Evolutionary conservation across 768 basidiomycete genomes (phyloP).

Genomic region (Pisolithus marmoratus): DNA sequence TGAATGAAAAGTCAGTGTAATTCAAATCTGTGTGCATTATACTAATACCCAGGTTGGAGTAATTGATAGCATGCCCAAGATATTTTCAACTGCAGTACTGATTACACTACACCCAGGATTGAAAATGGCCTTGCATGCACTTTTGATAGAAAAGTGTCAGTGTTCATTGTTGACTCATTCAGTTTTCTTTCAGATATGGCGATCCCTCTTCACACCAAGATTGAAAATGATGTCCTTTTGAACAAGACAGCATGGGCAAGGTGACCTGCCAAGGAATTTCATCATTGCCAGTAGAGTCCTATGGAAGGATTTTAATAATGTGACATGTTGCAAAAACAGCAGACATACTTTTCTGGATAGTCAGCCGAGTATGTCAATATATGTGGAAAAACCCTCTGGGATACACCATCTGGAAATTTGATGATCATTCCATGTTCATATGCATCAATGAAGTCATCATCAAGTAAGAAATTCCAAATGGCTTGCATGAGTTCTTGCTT

Average conservation of each 20-base stretch:
- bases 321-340: background rate
- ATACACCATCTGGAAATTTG: constrained; percentile 14
- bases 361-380: constrained; percentile 21
- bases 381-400: constrained; percentile 6
- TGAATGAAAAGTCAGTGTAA: background rate
- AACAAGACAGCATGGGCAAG: constrained; percentile 17
- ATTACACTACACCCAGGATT: background rate
- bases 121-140: background rate
- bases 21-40: too few relatives aligned
- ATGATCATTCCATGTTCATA: constrained; percentile 17
- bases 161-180: background rate
- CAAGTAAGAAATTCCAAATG: constrained; percentile 15
- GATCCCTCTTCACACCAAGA: constrained; percentile 8
- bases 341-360: constrained; percentile 25
- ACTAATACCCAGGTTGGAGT: background rate
- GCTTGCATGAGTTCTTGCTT: constrained; percentile 21
- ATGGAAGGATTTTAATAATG: background rate
- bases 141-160: background rate
- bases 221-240: constrained; percentile 2
- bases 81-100: background rate
- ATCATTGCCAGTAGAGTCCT: background rate
- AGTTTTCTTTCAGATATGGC: background rate
- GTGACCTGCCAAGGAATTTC: constrained; percentile 13
- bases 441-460: constrained; percentile 18
- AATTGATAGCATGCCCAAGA: background rate